phyloP scores from a whole-genome alignment of 2,329 filamentous ascomycete genomes.

The Chrysoporthe deuterocubensis region DNA sequence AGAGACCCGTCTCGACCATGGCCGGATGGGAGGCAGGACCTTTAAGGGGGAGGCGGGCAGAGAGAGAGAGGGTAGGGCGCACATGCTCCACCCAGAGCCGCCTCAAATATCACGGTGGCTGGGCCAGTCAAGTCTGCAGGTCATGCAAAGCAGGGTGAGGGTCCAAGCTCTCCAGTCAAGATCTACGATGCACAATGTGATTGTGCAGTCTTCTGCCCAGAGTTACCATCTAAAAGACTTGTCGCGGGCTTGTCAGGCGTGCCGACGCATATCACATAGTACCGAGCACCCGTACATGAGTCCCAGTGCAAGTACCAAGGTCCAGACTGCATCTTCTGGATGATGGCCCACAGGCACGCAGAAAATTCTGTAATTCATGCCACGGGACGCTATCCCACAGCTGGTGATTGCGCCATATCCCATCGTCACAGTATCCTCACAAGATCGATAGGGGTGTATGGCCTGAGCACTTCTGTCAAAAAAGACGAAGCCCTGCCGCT shows the following conservation, averaged over 20 bases:
- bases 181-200: neutral
- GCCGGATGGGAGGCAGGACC: neutral
- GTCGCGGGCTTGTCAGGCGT: too few relatives aligned
- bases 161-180: neutral
- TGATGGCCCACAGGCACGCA: neutral
- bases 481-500: too few relatives aligned
- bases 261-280: neutral
- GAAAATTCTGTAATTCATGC: neutral
- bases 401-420: neutral
- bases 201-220: neutral
- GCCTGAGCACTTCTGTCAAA: too few relatives aligned
- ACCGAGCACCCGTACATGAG: neutral
- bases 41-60: neutral
- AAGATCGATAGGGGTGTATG: too few relatives aligned
- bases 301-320: neutral
- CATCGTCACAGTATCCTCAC: neutral
- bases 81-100: neutral
- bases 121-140: constrained; percentile 10
- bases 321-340: neutral
- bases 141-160: neutral
- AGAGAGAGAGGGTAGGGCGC: constrained; percentile 5
- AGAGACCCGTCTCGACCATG: neutral
- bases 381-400: neutral
- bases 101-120: constrained; percentile 11
- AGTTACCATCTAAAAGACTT: neutral